Percentiles rank a stretch among this genome's conserved stretches.
These are phyloP conservation scores for Dactylella cylindrospora DNA, from an alignment of 2,329 filamentous ascomycete genomes.

Conservation along the genomic window DNA sequence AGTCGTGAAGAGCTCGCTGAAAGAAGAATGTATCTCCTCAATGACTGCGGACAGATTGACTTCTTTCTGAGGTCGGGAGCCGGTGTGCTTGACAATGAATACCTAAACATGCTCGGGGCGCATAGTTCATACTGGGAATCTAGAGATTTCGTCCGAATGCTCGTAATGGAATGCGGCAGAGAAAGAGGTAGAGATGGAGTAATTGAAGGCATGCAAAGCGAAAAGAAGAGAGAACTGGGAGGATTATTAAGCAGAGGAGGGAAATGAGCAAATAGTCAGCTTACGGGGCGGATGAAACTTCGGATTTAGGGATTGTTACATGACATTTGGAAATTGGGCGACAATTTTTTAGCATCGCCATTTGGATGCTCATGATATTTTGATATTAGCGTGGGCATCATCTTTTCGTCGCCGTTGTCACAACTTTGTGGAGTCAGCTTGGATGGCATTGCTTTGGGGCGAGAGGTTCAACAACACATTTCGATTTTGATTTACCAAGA, in stretches of 20 bases:
- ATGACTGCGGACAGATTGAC: conserved; percentile 96
- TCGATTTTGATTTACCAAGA: too few species aligned
- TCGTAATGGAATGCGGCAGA: conserved; percentile 79
- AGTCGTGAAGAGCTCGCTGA: conserved; percentile 88
- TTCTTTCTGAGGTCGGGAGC: conserved; percentile 81
- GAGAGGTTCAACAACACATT: too few species aligned
- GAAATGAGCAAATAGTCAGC: too few species aligned
- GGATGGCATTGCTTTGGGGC: too few species aligned
- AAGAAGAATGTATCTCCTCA: conserved; percentile 80
- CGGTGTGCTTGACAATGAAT: conserved; percentile 89
- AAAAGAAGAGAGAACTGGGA: conserved; percentile 39
- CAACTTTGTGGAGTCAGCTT: too few species aligned
- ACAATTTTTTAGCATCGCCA: too few species aligned
- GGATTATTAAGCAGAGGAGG: conserved; percentile 28
- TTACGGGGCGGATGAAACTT: too few species aligned
- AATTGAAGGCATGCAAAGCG: conserved; percentile 34
- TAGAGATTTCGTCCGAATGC: conserved; percentile 81
- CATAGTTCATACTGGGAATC: conserved; percentile 93
- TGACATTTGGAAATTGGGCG: too few species aligned
- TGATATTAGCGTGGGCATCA: too few species aligned
- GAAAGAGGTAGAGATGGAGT: conserved; percentile 30
- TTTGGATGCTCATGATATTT: too few species aligned
- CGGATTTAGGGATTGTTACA: too few species aligned
- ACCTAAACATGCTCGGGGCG: conserved; percentile 93
- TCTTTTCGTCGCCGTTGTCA: too few species aligned